phyloP scores from a whole-genome alignment of 768 basidiomycete genomes.

The Amanita pseudoporphyria region DNA sequence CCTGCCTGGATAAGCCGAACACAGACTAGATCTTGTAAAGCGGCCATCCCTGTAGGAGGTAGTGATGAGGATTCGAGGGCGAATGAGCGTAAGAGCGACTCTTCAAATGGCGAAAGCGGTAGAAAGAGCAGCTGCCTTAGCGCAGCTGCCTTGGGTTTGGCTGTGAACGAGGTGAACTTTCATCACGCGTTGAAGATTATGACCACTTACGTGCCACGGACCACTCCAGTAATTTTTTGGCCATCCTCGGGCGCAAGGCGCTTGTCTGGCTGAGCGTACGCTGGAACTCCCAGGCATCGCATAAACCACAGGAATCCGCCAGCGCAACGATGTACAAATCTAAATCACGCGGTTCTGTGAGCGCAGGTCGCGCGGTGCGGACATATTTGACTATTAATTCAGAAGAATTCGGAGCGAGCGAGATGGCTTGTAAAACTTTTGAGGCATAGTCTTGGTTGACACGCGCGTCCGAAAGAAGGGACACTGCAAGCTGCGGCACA shows the following conservation, averaged over 20 bases:
- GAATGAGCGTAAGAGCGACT: no score
- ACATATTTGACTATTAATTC: conserved; percentile 64
- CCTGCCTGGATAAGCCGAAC: no score
- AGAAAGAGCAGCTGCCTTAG: no score
- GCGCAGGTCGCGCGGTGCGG: conserved; percentile 61
- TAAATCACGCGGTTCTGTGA: conserved; percentile 62
- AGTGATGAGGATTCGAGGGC: no score
- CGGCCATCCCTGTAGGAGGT: no score
- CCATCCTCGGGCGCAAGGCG: conserved; percentile 41
- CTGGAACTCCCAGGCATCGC: conserved; percentile 72
- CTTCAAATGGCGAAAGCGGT: no score
- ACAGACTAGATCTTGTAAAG: no score
- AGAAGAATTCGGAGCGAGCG: conserved; percentile 35
- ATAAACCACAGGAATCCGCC: conserved; percentile 43
- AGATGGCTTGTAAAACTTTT: conserved; percentile 65
- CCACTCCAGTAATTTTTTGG: conserved; percentile 57
- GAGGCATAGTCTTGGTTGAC: conserved; percentile 70
- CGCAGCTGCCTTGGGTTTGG: no score
- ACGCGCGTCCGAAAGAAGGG: conserved; percentile 63
- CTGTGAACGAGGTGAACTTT: background rate
- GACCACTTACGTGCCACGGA: conserved; percentile 52
- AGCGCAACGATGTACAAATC: conserved; percentile 63
- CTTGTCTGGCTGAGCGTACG: conserved; percentile 56
- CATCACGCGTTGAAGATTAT: background rate
- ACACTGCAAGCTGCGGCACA: conserved; percentile 50